A percentile compares a stretch with the other conserved stretches of the same genome.
Conservation (phyloP, 345 rosid species). For the Carallia pectinifolia region DNA sequence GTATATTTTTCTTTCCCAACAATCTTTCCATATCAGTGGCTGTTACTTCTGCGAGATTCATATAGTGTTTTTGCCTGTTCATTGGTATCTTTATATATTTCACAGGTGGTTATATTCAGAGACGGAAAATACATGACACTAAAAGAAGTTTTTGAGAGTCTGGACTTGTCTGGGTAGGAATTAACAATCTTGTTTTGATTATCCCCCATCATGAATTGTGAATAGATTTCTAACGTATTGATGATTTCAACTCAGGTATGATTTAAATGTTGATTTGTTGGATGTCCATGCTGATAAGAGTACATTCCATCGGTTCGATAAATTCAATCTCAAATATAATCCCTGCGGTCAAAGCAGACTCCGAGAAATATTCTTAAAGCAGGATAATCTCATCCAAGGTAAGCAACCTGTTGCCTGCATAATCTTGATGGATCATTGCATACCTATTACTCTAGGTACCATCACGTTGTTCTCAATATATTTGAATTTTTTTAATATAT, state of each 20-base stretch:
- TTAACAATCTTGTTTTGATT: not conserved
- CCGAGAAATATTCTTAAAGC: slow-evolving; percentile 55
- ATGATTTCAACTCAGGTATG: slow-evolving; percentile 33
- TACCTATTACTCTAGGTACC: too few species aligned
- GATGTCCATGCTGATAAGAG: slow-evolving; percentile 61
- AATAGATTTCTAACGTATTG: slow-evolving; percentile 2
- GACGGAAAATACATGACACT: slow-evolving; percentile 57
- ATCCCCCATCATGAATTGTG: slow-evolving; percentile 6
- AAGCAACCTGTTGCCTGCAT: not conserved
- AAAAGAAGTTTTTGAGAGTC: slow-evolving; percentile 53
- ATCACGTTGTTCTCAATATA: too few species aligned
- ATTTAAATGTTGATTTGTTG: slow-evolving; percentile 53
- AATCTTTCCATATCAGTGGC: not conserved
- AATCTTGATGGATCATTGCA: not conserved
- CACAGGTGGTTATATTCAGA: slow-evolving; percentile 57
- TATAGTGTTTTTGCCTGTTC: not conserved
- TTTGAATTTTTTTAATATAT: too few species aligned
- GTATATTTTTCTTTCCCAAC: slow-evolving; percentile 20
- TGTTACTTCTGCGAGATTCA: not conserved
- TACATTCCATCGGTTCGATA: slow-evolving; percentile 55
- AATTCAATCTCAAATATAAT: slow-evolving; percentile 58
- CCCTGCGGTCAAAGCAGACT: slow-evolving; percentile 66
- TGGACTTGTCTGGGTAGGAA: slow-evolving; percentile 49
- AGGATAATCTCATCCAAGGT: slow-evolving; percentile 62
- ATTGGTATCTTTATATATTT: not conserved